Base-by-base conservation (phyloP, 2,329 filamentous ascomycete genomes). In the Lecanicillium sp. region DNA sequence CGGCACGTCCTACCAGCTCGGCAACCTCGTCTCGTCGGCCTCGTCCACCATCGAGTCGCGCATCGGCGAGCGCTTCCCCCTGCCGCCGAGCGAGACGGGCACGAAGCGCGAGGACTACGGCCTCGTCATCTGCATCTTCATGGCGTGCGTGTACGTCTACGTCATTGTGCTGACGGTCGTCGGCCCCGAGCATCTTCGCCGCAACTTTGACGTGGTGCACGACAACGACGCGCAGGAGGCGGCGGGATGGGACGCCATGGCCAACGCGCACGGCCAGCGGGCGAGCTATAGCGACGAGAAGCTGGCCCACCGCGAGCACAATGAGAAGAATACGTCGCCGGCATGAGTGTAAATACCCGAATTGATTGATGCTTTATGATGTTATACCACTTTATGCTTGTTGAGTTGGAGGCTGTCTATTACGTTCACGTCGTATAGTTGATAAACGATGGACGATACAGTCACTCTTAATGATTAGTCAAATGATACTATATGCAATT, bases 81-180 rank as follows among this genome's bases (percentile, higher is more conserved):
- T 94, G 3, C 72, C 81, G 0, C 69, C 78, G 0, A 76, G 74
- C 1, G 62, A 73, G 15, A 61, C 66, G 1, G 73, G 69, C 0
- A 63, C 67, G 26, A 63, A 67, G 39, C 71, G 84, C 3, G 88
- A 84, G 63, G 70, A 87, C 51, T 94, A 94, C 56, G 88, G 87
- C 32, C 83, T 83, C 56, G 88, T 94, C 9, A 91, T 95, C 54
- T 88, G 84, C 60, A 93, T 94, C 60, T 95, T 95, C 67, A 90
- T 95, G 86, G 90, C 76, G 1, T 89, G 84, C 56, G 88, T 94
- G 1, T 95, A 78, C 56, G 74, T 60, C 21, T 83, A 80, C 51
- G 70, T 78, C n/a, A 72, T 83, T 30, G 1, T 80, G 5, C 60
- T 88, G 47, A 83, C 83, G 0, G 63, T 87, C 9, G 36, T 87